These are phyloP conservation scores for Hypholoma fasciculare DNA, from an alignment of 768 basidiomycete species.

Conservation along the genomic window DNA sequence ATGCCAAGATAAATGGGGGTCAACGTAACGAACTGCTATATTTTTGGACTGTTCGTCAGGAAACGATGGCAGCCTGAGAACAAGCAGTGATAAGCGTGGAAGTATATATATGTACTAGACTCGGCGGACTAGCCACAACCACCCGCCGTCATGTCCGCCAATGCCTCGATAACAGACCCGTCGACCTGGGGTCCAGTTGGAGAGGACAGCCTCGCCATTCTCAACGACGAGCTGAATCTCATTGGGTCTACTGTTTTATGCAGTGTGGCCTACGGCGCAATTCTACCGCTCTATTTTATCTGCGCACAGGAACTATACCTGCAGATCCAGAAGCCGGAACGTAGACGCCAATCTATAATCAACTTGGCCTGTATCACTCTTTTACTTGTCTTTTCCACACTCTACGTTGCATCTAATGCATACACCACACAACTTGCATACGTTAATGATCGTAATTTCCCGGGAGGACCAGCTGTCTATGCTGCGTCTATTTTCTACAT, in stretches of 20 bases:
- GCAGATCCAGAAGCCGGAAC: not conserved
- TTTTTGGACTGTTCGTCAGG: too few species aligned
- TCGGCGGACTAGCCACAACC: too few species aligned
- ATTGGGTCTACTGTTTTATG: constrained; percentile 7
- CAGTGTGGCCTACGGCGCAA: constrained; percentile 10
- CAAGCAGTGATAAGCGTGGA: too few species aligned
- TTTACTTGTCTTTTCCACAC: constrained; percentile 2
- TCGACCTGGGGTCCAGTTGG: constrained; percentile 4
- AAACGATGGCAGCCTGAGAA: too few species aligned
- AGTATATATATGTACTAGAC: too few species aligned
- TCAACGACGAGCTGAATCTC: constrained; percentile 4
- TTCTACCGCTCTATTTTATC: constrained; percentile 9
- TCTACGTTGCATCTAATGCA: constrained; percentile 7
- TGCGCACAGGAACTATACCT: constrained; percentile 1
- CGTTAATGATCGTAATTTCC: constrained; percentile 19
- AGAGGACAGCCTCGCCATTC: not conserved
- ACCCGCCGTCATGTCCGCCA: too few species aligned
- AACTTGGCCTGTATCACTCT: constrained; percentile 1
- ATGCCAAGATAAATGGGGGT: too few species aligned
- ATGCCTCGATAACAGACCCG: too few species aligned
- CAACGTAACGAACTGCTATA: too few species aligned
- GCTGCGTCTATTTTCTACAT: constrained; percentile 1
- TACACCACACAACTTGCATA: constrained; percentile 15
- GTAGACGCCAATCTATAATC: not conserved
- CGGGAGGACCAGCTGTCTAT: constrained; percentile 16